These are phyloP conservation scores for Cinnamomum micranthum DNA, from an alignment of 164 flowering plant genomes.

Conservation along the genomic window DNA sequence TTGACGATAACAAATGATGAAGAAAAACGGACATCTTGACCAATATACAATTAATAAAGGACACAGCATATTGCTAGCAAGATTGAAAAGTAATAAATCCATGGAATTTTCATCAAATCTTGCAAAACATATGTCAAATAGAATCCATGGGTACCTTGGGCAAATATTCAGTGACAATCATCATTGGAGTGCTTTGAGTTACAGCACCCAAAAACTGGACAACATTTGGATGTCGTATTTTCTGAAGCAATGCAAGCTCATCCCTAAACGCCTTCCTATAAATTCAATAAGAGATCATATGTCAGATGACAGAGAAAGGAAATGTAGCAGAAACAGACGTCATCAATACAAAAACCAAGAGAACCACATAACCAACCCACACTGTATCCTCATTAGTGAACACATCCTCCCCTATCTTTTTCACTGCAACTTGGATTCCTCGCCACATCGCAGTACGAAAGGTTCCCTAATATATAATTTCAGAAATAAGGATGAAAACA, in stretches of 20 bases:
- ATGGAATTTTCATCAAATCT: neutral
- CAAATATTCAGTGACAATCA: conserved; percentile 95
- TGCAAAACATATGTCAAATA: neutral
- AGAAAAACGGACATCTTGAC: neutral
- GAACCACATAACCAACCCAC: conserved; percentile 43
- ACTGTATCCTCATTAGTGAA: conserved; percentile 79
- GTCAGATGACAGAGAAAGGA: neutral
- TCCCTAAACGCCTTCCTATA: conserved; percentile 79
- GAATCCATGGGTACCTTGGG: conserved; percentile 56
- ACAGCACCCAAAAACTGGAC: conserved; percentile 99
- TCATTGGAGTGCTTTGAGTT: conserved; percentile 97
- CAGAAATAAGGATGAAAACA: neutral
- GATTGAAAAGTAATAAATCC: neutral
- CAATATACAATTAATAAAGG: neutral
- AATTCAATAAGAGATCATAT: conserved; percentile 1
- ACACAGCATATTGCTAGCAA: neutral
- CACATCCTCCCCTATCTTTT: conserved; percentile 70
- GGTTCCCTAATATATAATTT: conserved; percentile 60
- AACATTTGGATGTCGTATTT: conserved; percentile 92
- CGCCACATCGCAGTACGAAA: conserved; percentile 77
- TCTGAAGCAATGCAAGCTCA: conserved; percentile 92
- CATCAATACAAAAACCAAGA: neutral
- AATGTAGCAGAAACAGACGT: neutral
- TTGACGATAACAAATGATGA: too few species aligned
- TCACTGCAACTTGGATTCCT: conserved; percentile 92